Percentiles rank a stretch among this genome's conserved stretches.
phyloP scores from a whole-genome alignment of 805 yeast genomes.

The Kuraishia ogatae region DNA sequence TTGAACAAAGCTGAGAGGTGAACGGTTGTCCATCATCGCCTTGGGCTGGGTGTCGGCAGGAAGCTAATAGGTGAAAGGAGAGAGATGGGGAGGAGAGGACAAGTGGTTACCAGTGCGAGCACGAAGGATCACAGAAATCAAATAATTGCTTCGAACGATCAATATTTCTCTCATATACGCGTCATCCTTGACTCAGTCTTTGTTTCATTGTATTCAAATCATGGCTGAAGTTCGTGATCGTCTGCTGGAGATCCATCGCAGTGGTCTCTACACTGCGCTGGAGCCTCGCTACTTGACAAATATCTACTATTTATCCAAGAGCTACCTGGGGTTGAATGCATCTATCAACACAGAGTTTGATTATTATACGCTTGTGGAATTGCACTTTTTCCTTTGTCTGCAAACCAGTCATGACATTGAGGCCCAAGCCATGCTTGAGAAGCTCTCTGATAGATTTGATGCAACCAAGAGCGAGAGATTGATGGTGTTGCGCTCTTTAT shows the following conservation, averaged over 20 bases:
- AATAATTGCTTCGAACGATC: too few species aligned
- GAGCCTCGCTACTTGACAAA: constrained; percentile 33
- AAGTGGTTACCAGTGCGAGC: too few species aligned
- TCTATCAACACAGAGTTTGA: constrained; percentile 32
- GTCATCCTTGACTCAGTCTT: not conserved
- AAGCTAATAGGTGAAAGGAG: too few species aligned
- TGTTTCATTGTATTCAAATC: not conserved
- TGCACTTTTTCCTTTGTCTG: constrained; percentile 61
- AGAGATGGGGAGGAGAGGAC: too few species aligned
- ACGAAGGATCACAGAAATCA: too few species aligned
- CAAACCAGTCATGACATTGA: constrained; percentile 57
- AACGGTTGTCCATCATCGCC: too few species aligned
- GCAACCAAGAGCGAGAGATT: constrained; percentile 43
- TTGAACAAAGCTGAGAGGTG: too few species aligned
- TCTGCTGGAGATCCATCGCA: constrained; percentile 38
- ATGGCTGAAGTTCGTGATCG: constrained; percentile 24
- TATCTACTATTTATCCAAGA: constrained; percentile 28
- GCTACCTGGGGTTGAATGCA: constrained; percentile 25
- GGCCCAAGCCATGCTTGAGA: constrained; percentile 59
- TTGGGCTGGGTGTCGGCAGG: too few species aligned
- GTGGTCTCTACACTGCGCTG: constrained; percentile 42
- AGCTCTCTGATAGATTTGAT: constrained; percentile 61
- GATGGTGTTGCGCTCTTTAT: constrained; percentile 43
- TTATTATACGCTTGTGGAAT: constrained; percentile 51
- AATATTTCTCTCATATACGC: not conserved